Evolutionary conservation across 495 filamentous ascomycete genomes (phyloP).

Genomic region (Penicillium coprophilum): DNA sequence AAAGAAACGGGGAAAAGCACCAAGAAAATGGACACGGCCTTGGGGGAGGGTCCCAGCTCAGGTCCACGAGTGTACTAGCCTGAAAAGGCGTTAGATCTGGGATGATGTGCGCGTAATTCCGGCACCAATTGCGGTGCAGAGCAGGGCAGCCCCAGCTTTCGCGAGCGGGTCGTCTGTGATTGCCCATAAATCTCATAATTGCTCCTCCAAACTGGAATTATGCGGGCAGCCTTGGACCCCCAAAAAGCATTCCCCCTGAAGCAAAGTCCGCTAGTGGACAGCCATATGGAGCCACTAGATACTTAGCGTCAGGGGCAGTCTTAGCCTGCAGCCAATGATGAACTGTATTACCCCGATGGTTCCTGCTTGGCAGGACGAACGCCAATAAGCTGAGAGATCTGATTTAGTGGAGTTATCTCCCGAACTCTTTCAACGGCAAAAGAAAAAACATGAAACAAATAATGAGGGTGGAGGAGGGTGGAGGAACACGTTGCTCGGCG

Average conservation of each 20-base stretch:
- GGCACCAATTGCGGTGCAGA: background rate
- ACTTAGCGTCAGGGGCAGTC: constrained; percentile 25
- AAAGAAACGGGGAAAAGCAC: constrained; percentile 18
- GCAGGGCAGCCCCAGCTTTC: background rate
- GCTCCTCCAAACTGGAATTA: constrained; percentile 4
- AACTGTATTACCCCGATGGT: constrained; percentile 20
- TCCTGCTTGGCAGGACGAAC: constrained; percentile 27
- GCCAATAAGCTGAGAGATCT: constrained; percentile 21
- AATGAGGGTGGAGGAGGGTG: background rate
- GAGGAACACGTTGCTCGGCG: background rate
- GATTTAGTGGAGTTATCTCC: background rate
- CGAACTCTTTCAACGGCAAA: constrained; percentile 9
- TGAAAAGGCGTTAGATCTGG: constrained; percentile 10
- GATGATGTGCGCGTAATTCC: constrained; percentile 8
- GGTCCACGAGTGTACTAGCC: constrained; percentile 15
- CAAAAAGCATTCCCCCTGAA: constrained; percentile 19
- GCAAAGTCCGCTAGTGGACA: constrained; percentile 12
- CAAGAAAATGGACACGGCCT: constrained; percentile 26
- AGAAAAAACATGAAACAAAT: background rate
- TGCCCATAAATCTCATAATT: constrained; percentile 9
- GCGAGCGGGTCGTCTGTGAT: constrained; percentile 15
- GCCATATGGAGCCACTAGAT: constrained; percentile 16
- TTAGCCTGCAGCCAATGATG: constrained; percentile 12
- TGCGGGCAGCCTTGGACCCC: constrained; percentile 11
- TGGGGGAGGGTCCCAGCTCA: constrained; percentile 2